phyloP scores from a whole-genome alignment of 2,329 filamentous ascomycete species.

The Colletotrichum tabaci region DNA sequence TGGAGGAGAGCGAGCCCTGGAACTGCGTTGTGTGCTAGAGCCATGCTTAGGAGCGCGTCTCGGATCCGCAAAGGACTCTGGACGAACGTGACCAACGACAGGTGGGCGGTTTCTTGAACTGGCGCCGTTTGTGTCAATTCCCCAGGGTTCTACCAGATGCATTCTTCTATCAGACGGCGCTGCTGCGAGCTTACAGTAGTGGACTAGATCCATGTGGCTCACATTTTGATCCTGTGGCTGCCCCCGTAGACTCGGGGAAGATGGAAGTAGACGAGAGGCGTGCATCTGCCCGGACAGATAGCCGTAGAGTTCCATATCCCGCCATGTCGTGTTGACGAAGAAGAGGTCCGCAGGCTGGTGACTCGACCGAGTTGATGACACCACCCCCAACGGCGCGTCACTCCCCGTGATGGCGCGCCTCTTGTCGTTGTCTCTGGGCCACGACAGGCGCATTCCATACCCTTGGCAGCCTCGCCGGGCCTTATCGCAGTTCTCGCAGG shows the following conservation, averaged over 20 bases:
- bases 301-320: constrained; percentile 25
- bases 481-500: constrained; percentile 2
- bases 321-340: constrained; percentile 11
- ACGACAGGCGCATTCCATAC: constrained; percentile 18
- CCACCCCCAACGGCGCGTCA: not conserved
- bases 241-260: not conserved
- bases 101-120: constrained; percentile 18
- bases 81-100: constrained; percentile 14
- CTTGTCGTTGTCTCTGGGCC: constrained; percentile 13
- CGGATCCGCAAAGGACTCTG: constrained; percentile 15
- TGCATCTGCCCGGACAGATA: not conserved
- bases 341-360: not conserved
- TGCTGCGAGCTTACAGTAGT: constrained; percentile 17
- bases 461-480: constrained; percentile 7
- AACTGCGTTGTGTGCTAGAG: not conserved
- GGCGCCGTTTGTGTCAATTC: too few relatives aligned
- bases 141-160: too few relatives aligned
- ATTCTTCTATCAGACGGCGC: too few relatives aligned
- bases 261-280: not conserved
- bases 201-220: not conserved
- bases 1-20: not conserved
- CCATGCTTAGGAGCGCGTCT: constrained; percentile 13
- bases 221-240: not conserved
- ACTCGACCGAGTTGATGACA: accelerated
- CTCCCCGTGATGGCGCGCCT: constrained; percentile 11